Base-by-base conservation (phyloP, 257 asterid species). In the Jacaranda copaia region DNA sequence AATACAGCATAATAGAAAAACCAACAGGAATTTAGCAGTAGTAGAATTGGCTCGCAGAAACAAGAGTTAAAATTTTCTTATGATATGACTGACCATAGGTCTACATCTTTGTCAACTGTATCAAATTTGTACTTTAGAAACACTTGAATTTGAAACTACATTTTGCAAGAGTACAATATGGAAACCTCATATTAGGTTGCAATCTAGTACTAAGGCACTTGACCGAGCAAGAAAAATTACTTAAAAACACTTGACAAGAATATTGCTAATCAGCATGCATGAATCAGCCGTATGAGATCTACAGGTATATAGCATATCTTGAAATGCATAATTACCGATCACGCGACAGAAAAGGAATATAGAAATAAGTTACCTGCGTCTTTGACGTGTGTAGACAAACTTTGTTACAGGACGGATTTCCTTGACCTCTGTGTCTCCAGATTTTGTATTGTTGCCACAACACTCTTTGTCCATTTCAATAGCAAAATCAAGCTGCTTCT, bases 401-500 rank as follows among this genome's bases (percentile, higher is more conserved):
- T 81, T 85, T 58, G 85, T 81, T 55, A 79, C 88, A 9, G 88
- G 89, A 82, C 87, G 77, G 62, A 55, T 58, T 73, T 76, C 82
- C 83, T 84, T 86, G 67, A 72, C 73, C 64, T 77, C 80, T 5
- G 89, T 70, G 59, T 81, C 86, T 45, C 83, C 86, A 80, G 84
- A 76, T 80, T 81, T 87, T 9, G 68, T 59, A 66, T 61, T 72
- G 49, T 55, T 79, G 56, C 84, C 85, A 39, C 53, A 20, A 68
- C 16, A 52, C 60, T 78, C 83, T 60, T 80, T 84, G 79, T 87
- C 96, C 36, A 45, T 74, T 60, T 75, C 71, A 63, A 75, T 48
- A 57, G 89, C 70, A 75, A 96, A 96, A 73, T 90, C 91, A 53
- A 96, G 99, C 90, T 93, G 94, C 92, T 93, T 93, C 90, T 93